Base-by-base conservation (phyloP, 148 eudicot genomes). In the Bassia scoparia region DNA sequence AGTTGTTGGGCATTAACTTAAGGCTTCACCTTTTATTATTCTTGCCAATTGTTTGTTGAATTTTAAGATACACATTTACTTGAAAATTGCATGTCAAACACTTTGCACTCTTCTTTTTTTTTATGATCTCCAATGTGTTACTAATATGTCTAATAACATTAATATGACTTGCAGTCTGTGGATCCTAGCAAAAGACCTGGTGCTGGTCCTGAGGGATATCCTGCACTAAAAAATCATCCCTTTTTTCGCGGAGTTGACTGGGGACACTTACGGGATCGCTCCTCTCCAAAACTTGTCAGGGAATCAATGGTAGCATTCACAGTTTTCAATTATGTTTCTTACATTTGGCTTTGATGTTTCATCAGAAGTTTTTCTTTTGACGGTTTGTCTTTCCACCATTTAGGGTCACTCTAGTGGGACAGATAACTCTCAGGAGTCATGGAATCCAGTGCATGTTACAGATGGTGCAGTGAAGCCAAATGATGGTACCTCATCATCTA, bases 101-200 rank as follows among this genome's bases (percentile, higher is more conserved):
- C n/a, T n/a, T n/a, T n/a, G n/a, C n/a, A n/a, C n/a, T n/a, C n/a
- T n/a, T n/a, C n/a, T n/a, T n/a, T n/a, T n/a, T n/a, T n/a, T n/a
- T n/a, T n/a, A n/a, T n/a, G n/a, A n/a, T n/a, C n/a, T n/a, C n/a
- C n/a, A n/a, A n/a, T n/a, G n/a, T n/a, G n/a, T n/a, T n/a, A n/a
- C n/a, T n/a, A n/a, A n/a, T 69, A 53, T 70, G 41, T 34, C 26
- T 44, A 43, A 21, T 67, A 20, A 41, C 13, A 61, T 67, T 61
- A 29, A 24, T 61, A 63, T 69, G 21, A 78, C 70, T 64, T 77
- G 62, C 87, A 95, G 99, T 89, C 92, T 77, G 83, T 77, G 41
- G 97, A 95, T 74, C 97, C 99, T 29, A 81, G 89, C 84, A 87
- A 84, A 83, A 83, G 99, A 79, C 99, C 96, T 46, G 99, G 99